Evolutionary conservation across 352 stramenopile species (phyloP).

Genomic region (Globisporangium yorkense): DNA sequence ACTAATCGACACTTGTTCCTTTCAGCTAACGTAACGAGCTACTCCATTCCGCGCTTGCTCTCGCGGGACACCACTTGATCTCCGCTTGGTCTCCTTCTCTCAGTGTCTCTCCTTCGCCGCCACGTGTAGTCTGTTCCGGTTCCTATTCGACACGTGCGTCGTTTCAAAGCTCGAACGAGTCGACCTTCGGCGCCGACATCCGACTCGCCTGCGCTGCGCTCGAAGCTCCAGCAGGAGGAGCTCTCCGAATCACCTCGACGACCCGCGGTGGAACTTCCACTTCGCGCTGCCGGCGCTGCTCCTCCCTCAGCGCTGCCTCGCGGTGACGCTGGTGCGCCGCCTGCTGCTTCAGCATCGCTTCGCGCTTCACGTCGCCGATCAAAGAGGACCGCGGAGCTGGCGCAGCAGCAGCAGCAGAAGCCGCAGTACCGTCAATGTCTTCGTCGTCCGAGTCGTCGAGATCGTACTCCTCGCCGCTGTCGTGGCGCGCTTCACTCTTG

Average conservation of each 20-base stretch:
- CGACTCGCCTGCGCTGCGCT: not conserved
- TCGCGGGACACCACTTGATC: too few species aligned
- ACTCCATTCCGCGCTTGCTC: too few species aligned
- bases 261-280: slow-evolving; percentile 9
- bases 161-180: slow-evolving; percentile 8
- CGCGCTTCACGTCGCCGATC: slow-evolving; percentile 59
- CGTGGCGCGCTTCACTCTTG: slow-evolving; percentile 15
- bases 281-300: slow-evolving; percentile 35
- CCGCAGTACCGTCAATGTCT: slow-evolving; percentile 6
- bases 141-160: too few species aligned
- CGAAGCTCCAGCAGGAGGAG: not conserved
- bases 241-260: slow-evolving; percentile 26
- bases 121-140: too few species aligned
- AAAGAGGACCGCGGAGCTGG: slow-evolving; percentile 44
- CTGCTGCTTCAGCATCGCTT: slow-evolving; percentile 64
- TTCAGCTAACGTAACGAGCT: too few species aligned
- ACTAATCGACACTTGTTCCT: not conserved
- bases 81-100: not conserved
- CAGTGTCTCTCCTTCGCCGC: not conserved
- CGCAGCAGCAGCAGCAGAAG: slow-evolving; percentile 6
- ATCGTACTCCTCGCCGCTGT: slow-evolving; percentile 27
- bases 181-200: slow-evolving; percentile 15
- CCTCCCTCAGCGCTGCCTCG: slow-evolving; percentile 49
- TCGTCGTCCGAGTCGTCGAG: slow-evolving; percentile 28
- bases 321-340: slow-evolving; percentile 52